Evolutionary conservation across 305 asterid genomes (phyloP).

Genomic region (Plantago coronopus): DNA sequence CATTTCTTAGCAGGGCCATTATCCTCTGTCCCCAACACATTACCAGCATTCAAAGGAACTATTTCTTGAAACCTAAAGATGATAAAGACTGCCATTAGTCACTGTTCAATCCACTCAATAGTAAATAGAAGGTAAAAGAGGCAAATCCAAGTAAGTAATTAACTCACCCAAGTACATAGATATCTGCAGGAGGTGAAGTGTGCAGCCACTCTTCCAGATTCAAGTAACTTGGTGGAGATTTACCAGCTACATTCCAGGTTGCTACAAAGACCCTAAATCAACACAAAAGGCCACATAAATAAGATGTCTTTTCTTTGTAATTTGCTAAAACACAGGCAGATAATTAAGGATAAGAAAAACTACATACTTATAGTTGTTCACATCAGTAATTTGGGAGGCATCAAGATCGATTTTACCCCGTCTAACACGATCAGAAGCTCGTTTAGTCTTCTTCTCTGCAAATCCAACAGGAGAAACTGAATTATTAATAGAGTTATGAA

Average conservation of each 20-base stretch:
- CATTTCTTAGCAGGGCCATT: constrained; percentile 92
- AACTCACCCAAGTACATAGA: constrained; percentile 88
- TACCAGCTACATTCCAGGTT: constrained; percentile 95
- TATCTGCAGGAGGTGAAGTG: constrained; percentile 86
- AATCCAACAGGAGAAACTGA: constrained; percentile 22
- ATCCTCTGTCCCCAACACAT: constrained; percentile 90
- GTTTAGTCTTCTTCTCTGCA: constrained; percentile 40
- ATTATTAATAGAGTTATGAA: background rate
- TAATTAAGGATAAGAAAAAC: constrained; percentile 15
- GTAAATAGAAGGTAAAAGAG: constrained; percentile 9
- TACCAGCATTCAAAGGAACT: constrained; percentile 95
- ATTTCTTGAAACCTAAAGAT: constrained; percentile 89
- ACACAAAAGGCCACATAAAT: constrained; percentile 2
- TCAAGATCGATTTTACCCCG: constrained; percentile 59
- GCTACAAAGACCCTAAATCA: constrained; percentile 63
- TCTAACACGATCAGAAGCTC: constrained; percentile 34
- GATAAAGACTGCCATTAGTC: constrained; percentile 16
- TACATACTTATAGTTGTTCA: constrained; percentile 46
- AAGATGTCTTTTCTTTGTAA: constrained; percentile 1
- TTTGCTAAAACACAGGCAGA: constrained; percentile 1
- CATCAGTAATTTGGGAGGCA: constrained; percentile 56
- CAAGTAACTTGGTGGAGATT: constrained; percentile 69
- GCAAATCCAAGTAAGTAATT: background rate
- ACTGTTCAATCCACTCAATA: constrained; percentile 6
- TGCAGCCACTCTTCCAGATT: constrained; percentile 88